A percentile compares a stretch with the other conserved stretches of the same genome.
Evolutionary conservation across 305 asterid genomes (phyloP).

Genomic region (Fraxinus latifolia): DNA sequence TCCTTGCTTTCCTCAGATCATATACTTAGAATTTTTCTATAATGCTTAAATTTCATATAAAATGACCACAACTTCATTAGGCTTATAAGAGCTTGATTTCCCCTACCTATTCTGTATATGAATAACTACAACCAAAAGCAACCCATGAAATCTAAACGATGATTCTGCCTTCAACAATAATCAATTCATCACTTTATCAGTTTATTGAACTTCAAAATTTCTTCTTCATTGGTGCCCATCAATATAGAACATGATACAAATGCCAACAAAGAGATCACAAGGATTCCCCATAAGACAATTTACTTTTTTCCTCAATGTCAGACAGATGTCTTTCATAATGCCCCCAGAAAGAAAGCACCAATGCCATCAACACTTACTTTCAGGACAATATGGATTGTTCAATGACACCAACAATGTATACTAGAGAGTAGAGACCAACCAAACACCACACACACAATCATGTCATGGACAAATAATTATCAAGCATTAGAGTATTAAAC

Average conservation of each 20-base stretch:
- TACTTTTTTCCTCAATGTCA: not conserved
- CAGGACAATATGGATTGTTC: not conserved
- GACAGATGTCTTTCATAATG: not conserved
- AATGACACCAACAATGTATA: not conserved
- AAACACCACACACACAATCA: not conserved
- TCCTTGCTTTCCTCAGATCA: not conserved
- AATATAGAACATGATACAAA: not conserved
- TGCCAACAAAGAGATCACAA: not conserved
- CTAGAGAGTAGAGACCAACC: not conserved
- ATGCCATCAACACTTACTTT: not conserved
- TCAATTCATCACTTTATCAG: not conserved
- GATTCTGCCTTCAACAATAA: not conserved
- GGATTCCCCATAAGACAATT: not conserved
- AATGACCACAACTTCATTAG: not conserved
- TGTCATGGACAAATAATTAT: not conserved
- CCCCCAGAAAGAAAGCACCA: not conserved
- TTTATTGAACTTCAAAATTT: not conserved
- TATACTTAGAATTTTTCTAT: not conserved
- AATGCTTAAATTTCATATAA: not conserved
- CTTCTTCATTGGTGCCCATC: not conserved
- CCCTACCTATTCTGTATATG: not conserved
- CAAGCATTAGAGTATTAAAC: not conserved
- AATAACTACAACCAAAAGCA: not conserved
- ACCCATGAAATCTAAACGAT: not conserved
- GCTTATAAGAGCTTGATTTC: not conserved